Evolutionary conservation across 2,329 filamentous ascomycete genomes (phyloP).

Genomic region (Lachnellula suecica): DNA sequence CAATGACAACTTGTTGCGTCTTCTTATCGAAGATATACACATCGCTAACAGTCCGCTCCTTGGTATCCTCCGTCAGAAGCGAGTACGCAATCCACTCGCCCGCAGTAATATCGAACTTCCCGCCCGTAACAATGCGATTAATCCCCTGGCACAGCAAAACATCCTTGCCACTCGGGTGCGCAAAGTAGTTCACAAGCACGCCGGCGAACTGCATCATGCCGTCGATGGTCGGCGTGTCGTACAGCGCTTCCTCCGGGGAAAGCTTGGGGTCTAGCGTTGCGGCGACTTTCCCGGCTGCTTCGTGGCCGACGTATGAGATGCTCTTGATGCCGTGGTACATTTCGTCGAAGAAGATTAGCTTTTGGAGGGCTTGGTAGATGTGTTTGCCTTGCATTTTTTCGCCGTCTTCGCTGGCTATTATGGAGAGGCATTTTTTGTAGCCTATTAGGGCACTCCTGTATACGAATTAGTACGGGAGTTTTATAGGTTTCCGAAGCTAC

Average conservation of each 20-base stretch:
- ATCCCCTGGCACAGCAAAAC: slow-evolving; percentile 5
- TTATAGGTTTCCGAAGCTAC: too few species aligned
- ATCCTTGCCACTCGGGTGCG: slow-evolving; percentile 22
- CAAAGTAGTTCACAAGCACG: slow-evolving; percentile 11
- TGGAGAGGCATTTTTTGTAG: slow-evolving; percentile 28
- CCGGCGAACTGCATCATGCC: slow-evolving; percentile 11
- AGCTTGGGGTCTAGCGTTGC: neutral
- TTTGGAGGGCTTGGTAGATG: slow-evolving; percentile 38
- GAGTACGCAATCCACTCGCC: slow-evolving; percentile 1
- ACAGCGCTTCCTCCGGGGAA: neutral
- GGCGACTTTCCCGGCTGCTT: slow-evolving; percentile 30
- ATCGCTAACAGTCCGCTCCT: neutral
- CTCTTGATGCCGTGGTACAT: slow-evolving; percentile 33
- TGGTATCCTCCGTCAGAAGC: slow-evolving; percentile 1
- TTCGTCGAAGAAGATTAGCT: slow-evolving; percentile 36
- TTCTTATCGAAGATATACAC: slow-evolving; percentile 1
- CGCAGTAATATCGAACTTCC: neutral
- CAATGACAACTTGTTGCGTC: neutral
- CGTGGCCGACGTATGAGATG: slow-evolving; percentile 29
- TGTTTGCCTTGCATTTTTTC: slow-evolving; percentile 37
- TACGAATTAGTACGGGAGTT: too few species aligned
- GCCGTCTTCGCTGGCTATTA: slow-evolving; percentile 29
- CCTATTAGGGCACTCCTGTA: slow-evolving; percentile 4
- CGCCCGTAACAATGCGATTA: neutral
- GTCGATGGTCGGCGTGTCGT: slow-evolving; percentile 7